phyloP scores from a whole-genome alignment of 108 stramenopile species.

The Aurantiochytrium sp. region DNA sequence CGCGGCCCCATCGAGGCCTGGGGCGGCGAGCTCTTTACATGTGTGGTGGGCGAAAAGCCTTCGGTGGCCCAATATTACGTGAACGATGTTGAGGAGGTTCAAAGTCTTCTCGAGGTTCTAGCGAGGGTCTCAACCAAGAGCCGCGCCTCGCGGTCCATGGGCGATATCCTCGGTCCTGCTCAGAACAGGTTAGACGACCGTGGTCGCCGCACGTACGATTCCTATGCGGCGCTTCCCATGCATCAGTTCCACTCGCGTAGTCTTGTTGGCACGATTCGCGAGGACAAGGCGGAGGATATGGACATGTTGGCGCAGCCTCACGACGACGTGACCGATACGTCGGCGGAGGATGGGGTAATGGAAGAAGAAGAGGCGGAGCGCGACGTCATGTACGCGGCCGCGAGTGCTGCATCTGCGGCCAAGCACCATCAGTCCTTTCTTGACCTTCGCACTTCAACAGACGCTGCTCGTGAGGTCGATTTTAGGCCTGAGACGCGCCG shows the following conservation, averaged over 20 bases:
- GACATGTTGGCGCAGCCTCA: background rate
- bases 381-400: background rate
- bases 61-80: slow-evolving; percentile 84
- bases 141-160: background rate
- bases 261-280: background rate
- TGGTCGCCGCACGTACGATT: background rate
- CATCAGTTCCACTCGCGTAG: background rate
- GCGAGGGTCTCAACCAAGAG: background rate
- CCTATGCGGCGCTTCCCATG: background rate
- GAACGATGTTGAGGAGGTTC: slow-evolving; percentile 82
- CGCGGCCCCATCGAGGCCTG: slow-evolving; percentile 67
- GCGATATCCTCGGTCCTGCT: background rate
- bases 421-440: background rate
- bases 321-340: background rate
- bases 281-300: background rate
- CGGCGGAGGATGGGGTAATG: background rate
- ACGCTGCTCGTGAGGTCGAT: no score
- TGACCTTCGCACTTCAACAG: background rate
- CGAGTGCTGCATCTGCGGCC: background rate
- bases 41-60: slow-evolving; percentile 93
- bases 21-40: slow-evolving; percentile 62
- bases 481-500: no score
- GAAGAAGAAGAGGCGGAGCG: background rate
- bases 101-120: slow-evolving; percentile 51
- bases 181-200: background rate